phyloP scores from a whole-genome alignment of 345 rosid species.

The Citropsis articulata region DNA sequence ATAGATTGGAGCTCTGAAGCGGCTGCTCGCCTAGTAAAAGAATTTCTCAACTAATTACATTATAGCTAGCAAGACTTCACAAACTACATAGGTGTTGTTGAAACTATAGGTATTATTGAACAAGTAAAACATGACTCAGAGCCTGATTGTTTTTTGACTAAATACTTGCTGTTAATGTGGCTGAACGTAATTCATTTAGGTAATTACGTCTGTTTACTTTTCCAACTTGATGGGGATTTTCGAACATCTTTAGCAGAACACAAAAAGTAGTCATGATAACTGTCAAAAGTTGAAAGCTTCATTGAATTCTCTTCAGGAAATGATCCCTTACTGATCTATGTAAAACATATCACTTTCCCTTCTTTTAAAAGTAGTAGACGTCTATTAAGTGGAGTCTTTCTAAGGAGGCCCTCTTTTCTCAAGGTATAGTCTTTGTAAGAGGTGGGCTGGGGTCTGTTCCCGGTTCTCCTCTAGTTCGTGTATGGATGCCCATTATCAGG shows the following conservation, averaged over 20 bases:
- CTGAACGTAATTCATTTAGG: no score
- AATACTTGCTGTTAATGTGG: no score
- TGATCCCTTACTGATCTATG: not conserved
- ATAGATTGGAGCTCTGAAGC: not conserved
- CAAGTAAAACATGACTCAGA: not conserved
- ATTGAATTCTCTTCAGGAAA: not conserved
- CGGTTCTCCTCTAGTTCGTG: not conserved
- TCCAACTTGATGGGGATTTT: no score
- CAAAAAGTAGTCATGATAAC: no score
- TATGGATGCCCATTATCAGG: not conserved
- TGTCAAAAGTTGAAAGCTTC: not conserved
- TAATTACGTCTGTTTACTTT: no score
- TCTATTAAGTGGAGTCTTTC: not conserved
- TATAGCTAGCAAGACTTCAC: not conserved
- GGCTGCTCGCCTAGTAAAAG: not conserved
- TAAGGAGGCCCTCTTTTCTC: not conserved
- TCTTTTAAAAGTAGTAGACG: not conserved
- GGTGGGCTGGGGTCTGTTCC: no score
- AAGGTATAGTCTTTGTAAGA: not conserved
- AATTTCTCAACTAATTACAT: not conserved
- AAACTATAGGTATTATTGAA: not conserved
- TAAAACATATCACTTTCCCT: not conserved
- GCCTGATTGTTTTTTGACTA: no score
- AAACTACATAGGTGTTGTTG: not conserved
- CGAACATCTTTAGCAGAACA: no score